Conservation (phyloP, 2,329 filamentous ascomycete genomes). For the Trichoderma harzianum region DNA sequence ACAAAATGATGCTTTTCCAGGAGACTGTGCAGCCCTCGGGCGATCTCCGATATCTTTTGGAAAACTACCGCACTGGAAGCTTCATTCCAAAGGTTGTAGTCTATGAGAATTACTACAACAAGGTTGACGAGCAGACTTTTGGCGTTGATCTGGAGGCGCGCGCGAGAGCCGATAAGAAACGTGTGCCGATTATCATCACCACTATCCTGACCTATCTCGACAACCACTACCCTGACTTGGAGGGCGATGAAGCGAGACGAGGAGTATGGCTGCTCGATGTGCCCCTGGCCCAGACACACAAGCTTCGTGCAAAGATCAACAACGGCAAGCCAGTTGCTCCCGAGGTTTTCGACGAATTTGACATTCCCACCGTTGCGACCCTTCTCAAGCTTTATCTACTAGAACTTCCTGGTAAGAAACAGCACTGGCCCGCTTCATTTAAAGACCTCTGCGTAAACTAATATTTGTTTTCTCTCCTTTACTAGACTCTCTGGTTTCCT, state of each 20-base stretch:
- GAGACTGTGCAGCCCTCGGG: slow-evolving; percentile 94
- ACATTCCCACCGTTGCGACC: slow-evolving; percentile 90
- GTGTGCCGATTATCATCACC: slow-evolving; percentile 88
- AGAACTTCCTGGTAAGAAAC: slow-evolving; percentile 77
- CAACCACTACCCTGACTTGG: slow-evolving; percentile 93
- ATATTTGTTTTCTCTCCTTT: background rate
- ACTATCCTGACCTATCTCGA: slow-evolving; percentile 93
- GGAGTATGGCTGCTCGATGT: slow-evolving; percentile 95
- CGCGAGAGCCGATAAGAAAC: slow-evolving; percentile 89
- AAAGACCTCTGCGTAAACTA: background rate
- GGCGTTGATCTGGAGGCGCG: slow-evolving; percentile 96
- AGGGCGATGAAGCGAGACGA: slow-evolving; percentile 89
- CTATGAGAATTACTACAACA: slow-evolving; percentile 99
- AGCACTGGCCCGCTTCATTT: background rate
- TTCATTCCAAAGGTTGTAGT: slow-evolving; percentile 87
- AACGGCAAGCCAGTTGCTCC: slow-evolving; percentile 76
- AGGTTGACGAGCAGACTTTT: slow-evolving; percentile 95
- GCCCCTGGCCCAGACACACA: slow-evolving; percentile 78
- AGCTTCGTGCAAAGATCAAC: slow-evolving; percentile 78
- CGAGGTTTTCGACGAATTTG: slow-evolving; percentile 79
- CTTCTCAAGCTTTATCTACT: slow-evolving; percentile 91
- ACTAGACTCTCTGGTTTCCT: slow-evolving; percentile 95
- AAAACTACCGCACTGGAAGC: slow-evolving; percentile 93
- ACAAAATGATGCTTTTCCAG: slow-evolving; percentile 99
- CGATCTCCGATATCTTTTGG: slow-evolving; percentile 87